Evolutionary conservation across 805 yeast genomes (phyloP).

Genomic region (Clavispora asparagi): DNA sequence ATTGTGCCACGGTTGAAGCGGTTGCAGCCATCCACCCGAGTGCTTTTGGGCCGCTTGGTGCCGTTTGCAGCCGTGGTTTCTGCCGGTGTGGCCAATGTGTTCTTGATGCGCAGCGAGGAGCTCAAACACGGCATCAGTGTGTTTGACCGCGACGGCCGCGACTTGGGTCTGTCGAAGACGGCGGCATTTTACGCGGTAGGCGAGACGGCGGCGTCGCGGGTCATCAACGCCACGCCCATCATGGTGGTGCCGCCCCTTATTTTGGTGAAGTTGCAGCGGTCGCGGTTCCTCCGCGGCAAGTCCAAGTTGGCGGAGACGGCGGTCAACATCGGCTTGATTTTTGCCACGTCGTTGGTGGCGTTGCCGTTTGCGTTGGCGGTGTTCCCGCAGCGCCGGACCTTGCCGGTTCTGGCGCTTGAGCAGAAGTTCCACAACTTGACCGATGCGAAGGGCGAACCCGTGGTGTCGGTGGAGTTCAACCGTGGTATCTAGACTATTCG

Average conservation of each 20-base stretch:
- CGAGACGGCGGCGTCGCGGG: conserved; percentile 93
- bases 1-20: conserved; percentile 79
- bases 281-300: conserved; percentile 58
- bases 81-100: conserved; percentile 96
- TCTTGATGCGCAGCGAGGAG: conserved; percentile 94
- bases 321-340: conserved; percentile 81
- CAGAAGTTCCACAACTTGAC: conserved; percentile 53
- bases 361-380: conserved; percentile 94
- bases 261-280: conserved; percentile 70
- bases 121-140: conserved; percentile 79
- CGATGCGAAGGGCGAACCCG: conserved; percentile 53
- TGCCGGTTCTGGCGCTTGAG: conserved; percentile 61
- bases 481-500: conserved; percentile 75
- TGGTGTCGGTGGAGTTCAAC: conserved; percentile 73
- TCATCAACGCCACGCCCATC: conserved; percentile 93
- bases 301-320: conserved; percentile 58
- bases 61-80: conserved; percentile 99
- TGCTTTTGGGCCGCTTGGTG: conserved; percentile 77
- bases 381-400: conserved; percentile 81
- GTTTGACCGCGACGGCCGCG: conserved; percentile 57
- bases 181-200: conserved; percentile 95
- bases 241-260: conserved; percentile 95
- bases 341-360: conserved; percentile 78
- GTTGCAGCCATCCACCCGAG: conserved; percentile 62
- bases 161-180: conserved; percentile 61